Evolutionary conservation across 306 rosid genomes (phyloP), one percentile per base, ranked within the genome.

Genomic region (Vachellia collinsii): DNA sequence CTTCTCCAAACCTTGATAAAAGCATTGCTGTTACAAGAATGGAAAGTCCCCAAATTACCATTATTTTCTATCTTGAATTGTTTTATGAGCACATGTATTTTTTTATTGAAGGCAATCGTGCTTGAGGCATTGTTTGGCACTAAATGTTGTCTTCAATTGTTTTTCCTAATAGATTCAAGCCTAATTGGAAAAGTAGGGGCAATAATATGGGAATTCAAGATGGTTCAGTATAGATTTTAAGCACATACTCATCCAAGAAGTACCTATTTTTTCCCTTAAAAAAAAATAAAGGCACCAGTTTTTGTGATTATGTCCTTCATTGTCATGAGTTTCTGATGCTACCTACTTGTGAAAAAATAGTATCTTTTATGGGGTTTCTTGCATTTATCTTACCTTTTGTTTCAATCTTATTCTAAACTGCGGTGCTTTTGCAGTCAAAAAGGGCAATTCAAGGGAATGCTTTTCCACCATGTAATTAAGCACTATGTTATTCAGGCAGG

Each of bases 401-500:
- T 79, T 73, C 77, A 72, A 72, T 22, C 65, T 59, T 9, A 3
- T 58, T 39, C 75, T 62, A 67, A 70, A 42, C n/a, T 70, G 43
- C 41, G 64, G 70, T 70, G 77, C 65, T 79, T 80, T 83, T 85
- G 86, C 93, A 93, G 97, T 83, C 99, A 95, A 86, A 93, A 93
- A 75, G 91, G 96, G 61, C 92, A 87, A 78, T 95, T 93, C 82
- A 91, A 88, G 75, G 97, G 96, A 77, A 93, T 91, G 99, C 85
- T 77, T 80, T 95, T 95, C 83, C 88, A 88, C 56, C 92, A 84
- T 13, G 99, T 95, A 75, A 88, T 95, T 66, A 95, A 95, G 83
- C 91, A 95, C 83, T 90, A 79, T 22, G 90, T 92, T 67, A 89
- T 95, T 81, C 97, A 93, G 73, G 99, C 93, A 34, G 99, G 99